These are phyloP conservation scores for Phycomyces nitens DNA, from an alignment of 192 early-diverging fungal species.

Conservation along the genomic window DNA sequence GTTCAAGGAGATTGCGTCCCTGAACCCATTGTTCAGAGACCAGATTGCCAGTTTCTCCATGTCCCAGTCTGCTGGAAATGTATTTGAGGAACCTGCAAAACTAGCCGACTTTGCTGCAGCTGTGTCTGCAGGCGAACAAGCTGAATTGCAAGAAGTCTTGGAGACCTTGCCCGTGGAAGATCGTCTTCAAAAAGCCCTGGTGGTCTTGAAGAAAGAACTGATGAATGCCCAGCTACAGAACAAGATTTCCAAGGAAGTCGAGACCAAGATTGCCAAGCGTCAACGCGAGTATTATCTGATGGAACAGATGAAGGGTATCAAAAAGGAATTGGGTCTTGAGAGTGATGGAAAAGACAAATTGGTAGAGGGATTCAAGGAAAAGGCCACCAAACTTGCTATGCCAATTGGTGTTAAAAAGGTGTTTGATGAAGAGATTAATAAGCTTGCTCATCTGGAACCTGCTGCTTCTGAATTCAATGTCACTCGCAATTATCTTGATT, in stretches of 20 bases:
- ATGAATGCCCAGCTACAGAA: conserved; percentile 96
- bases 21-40: conserved; percentile 96
- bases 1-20: conserved; percentile 91
- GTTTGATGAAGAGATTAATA: conserved; percentile 92
- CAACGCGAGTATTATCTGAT: conserved; percentile 99
- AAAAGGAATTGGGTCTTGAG: conserved; percentile 97
- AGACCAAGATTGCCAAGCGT: conserved; percentile 93
- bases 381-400: conserved; percentile 82
- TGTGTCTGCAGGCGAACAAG: conserved; percentile 87
- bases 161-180: conserved; percentile 88
- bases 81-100: conserved; percentile 92
- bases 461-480: conserved; percentile 98
- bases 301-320: conserved; percentile 99
- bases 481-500: conserved; percentile 97
- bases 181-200: conserved; percentile 85
- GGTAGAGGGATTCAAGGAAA: conserved; percentile 89
- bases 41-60: conserved; percentile 98
- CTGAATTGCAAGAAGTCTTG: conserved; percentile 88
- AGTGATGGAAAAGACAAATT: conserved; percentile 98
- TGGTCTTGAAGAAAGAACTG: conserved; percentile 96
- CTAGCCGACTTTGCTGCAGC: conserved; percentile 98
- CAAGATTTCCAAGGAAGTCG: conserved; percentile 97
- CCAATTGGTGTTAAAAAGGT: conserved; percentile 89
- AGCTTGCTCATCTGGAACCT: conserved; percentile 90
- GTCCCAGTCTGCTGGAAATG: conserved; percentile 91